Base-by-base conservation (phyloP, 2,329 filamentous ascomycete species). In the Colletotrichum tofieldiae region DNA sequence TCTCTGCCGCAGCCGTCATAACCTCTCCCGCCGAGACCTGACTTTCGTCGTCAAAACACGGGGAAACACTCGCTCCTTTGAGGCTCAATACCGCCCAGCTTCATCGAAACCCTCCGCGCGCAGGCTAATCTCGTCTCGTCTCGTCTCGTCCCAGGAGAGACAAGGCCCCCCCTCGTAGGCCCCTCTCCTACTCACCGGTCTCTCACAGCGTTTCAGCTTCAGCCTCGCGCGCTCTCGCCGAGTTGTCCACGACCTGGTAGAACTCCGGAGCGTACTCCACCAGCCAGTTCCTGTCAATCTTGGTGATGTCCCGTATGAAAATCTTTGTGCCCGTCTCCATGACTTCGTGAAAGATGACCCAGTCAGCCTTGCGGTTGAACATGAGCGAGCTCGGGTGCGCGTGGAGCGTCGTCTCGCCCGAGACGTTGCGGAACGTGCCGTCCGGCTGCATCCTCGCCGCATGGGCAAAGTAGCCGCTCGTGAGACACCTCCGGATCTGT, bases 321-420 rank as follows among this genome's bases (percentile, higher is more conserved):
- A 90, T 95, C 86, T 98, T 98, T 75, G 90, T 90, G 12, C 93
- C 91, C 5, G 94, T 97, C 84, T 98, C 94, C 87, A 98, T 90
- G 47, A 98, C 91, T 83, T 98, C 96, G 77, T 97, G 93, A 79
- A 98, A 99, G 43, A 99, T 89, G 12, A 98, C 95, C 95, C 96
- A 98, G 75, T 98, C 95, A 14, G 94, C 94, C 84, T 97, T 98
- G 68, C 95, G 91, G 81, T 98, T 97, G 86, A 98, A 98, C 91
- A 98, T 94, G 76, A 98, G 84, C 49, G 93, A 97, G 78, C 91
- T 97, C 0, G 96, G 96, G 82, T 99, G 96, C 29, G 95, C 94
- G 84, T 97, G 90, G 65, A 98, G 85, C 5, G 91, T 89, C 62
- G 92, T 93, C 49, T 91, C 91, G 39, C 94, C 94, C 73, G 92